Evolutionary conservation across 768 basidiomycete genomes (phyloP).

Genomic region (Phylloporus rhodoxanthus): DNA sequence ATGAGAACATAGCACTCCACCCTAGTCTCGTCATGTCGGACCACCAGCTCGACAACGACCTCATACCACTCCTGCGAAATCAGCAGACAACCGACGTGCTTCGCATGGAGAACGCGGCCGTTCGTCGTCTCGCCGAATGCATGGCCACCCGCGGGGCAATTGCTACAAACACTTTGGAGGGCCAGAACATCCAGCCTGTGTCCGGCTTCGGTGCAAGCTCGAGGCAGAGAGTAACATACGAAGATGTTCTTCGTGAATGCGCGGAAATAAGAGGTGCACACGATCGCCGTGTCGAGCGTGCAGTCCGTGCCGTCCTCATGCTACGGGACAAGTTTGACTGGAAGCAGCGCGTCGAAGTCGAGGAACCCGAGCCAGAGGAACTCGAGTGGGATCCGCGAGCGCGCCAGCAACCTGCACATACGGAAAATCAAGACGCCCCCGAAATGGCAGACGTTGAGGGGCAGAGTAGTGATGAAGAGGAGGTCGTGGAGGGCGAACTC

Average conservation of each 20-base stretch:
- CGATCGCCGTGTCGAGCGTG: slow-evolving; percentile 70
- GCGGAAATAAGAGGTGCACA: slow-evolving; percentile 62
- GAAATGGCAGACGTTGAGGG: slow-evolving; percentile 27
- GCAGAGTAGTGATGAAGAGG: slow-evolving; percentile 36
- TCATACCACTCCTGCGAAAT: slow-evolving; percentile 70
- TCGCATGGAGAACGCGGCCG: slow-evolving; percentile 63
- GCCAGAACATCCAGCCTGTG: slow-evolving; percentile 26
- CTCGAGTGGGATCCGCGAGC: slow-evolving; percentile 61
- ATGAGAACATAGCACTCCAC: slow-evolving; percentile 65
- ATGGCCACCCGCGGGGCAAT: slow-evolving; percentile 54
- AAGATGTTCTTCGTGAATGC: slow-evolving; percentile 64
- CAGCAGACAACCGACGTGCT: slow-evolving; percentile 77
- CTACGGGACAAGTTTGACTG: slow-evolving; percentile 77
- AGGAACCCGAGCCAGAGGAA: slow-evolving; percentile 75
- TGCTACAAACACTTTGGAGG: slow-evolving; percentile 42
- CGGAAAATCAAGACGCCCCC: slow-evolving; percentile 2
- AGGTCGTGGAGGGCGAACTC: slow-evolving; percentile 33
- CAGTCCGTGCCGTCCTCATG: slow-evolving; percentile 73
- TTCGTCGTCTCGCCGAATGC: slow-evolving; percentile 61
- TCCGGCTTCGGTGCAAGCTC: slow-evolving; percentile 5
- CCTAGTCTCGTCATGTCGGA: slow-evolving; percentile 56
- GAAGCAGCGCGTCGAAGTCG: slow-evolving; percentile 74
- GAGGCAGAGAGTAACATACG: slow-evolving; percentile 33
- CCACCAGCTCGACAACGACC: slow-evolving; percentile 62
- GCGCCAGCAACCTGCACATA: slow-evolving; percentile 14